These are phyloP conservation scores for Leptographium lundbergii DNA, from an alignment of 2,329 filamentous ascomycete species.

Conservation along the genomic window DNA sequence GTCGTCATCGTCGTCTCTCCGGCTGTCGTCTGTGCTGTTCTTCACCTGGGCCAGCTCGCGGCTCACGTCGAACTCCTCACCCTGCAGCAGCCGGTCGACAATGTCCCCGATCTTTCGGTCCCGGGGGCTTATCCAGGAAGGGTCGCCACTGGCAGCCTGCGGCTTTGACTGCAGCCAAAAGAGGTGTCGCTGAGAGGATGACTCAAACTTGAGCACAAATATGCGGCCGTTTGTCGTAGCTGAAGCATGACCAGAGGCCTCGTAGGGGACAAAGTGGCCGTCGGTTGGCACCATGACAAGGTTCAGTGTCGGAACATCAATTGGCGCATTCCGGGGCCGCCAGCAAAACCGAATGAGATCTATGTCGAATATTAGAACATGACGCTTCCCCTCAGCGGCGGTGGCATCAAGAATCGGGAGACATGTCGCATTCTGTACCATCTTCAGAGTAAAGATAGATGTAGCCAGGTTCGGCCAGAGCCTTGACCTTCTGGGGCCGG, in stretches of 20 bases:
- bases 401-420: not conserved
- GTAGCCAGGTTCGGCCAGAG: slow-evolving; percentile 64
- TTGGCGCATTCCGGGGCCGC: slow-evolving; percentile 62
- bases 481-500: slow-evolving; percentile 56
- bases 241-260: slow-evolving; percentile 42
- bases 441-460: slow-evolving; percentile 89
- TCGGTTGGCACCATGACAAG: slow-evolving; percentile 89
- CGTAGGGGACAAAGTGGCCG: slow-evolving; percentile 75
- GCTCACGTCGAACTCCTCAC: slow-evolving; percentile 73
- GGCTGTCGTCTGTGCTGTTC: slow-evolving; percentile 32
- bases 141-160: slow-evolving; percentile 55
- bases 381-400: not conserved
- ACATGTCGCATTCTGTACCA: slow-evolving; percentile 32
- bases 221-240: slow-evolving; percentile 75
- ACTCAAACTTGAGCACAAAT: slow-evolving; percentile 86
- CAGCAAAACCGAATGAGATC: slow-evolving; percentile 95
- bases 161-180: slow-evolving; percentile 95
- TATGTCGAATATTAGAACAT: slow-evolving; percentile 19
- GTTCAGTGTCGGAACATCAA: slow-evolving; percentile 70
- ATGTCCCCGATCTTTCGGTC: slow-evolving; percentile 82
- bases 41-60: slow-evolving; percentile 54
- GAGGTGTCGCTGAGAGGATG: slow-evolving; percentile 78
- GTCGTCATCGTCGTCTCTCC: slow-evolving; percentile 48
- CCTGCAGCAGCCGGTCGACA: slow-evolving; percentile 72
- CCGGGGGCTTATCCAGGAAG: slow-evolving; percentile 69